Evolutionary conservation across 768 basidiomycete genomes (phyloP).

Genomic region (Ramaria rubella): DNA sequence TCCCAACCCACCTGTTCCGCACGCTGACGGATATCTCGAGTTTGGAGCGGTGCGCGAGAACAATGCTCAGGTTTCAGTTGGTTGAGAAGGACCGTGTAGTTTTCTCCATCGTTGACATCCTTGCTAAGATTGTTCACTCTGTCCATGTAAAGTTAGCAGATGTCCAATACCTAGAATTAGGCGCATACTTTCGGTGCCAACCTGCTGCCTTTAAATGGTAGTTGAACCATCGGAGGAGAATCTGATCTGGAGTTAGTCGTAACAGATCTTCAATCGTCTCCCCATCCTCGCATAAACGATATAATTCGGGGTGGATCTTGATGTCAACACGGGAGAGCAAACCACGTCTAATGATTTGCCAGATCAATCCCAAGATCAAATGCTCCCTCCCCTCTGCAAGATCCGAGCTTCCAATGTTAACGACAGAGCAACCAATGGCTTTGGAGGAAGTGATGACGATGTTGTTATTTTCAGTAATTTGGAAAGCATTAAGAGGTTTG

Average conservation of each 20-base stretch:
- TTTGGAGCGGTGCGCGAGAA: constrained; percentile 85
- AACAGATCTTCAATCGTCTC: constrained; percentile 97
- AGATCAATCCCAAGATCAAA: constrained; percentile 94
- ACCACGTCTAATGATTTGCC: constrained; percentile 96
- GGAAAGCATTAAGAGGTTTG: constrained; percentile 93
- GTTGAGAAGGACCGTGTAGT: constrained; percentile 93
- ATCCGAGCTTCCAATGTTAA: constrained; percentile 95
- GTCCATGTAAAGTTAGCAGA: constrained; percentile 1
- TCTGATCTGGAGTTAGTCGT: constrained; percentile 92
- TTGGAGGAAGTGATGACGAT: constrained; percentile 98
- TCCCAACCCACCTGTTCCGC: constrained; percentile 62
- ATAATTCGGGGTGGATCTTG: constrained; percentile 96
- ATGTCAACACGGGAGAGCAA: constrained; percentile 93
- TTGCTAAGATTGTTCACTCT: constrained; percentile 97
- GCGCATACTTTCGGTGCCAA: constrained; percentile 71
- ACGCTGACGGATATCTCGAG: constrained; percentile 69
- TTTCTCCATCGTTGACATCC: constrained; percentile 95
- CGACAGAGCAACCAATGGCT: constrained; percentile 96
- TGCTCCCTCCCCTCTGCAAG: constrained; percentile 91
- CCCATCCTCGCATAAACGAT: constrained; percentile 91
- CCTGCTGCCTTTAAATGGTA: constrained; percentile 95
- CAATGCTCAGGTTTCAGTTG: constrained; percentile 94
- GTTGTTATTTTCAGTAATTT: constrained; percentile 99
- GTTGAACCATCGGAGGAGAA: constrained; percentile 98
- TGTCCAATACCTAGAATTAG: neutral